Base-by-base conservation (phyloP, 805 yeast genomes). In the Priceomyces carsonii region DNA sequence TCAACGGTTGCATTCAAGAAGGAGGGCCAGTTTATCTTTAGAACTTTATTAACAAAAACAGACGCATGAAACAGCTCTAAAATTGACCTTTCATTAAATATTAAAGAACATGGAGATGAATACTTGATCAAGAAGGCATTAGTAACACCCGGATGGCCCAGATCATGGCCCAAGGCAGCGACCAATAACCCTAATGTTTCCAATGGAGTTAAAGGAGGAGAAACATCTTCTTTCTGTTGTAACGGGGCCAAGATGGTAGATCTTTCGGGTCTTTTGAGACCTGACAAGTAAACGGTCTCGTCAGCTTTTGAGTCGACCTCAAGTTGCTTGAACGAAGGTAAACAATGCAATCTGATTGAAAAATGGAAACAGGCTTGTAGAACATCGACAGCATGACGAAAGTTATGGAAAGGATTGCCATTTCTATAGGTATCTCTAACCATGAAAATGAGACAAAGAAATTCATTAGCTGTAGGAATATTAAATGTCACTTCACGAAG, bases 81-180 rank as follows among this genome's bases (percentile, higher is more conserved):
- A 2, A 85, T 83, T 6, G 91, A 82, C 35, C 76, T 63, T 44
- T 80, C 80, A 32, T 79, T 68, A 61, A 77, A 90, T 10, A 77
- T 50, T 36, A 61, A 55, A 2, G 91, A 77, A 16, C 88, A 69
- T 8, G 88, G 87, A 0, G 93, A 73, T 6, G 71, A 56, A 47
- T 77, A 56, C 39, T 75, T 67, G 16, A 69, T 63, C 56, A 91
- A 63, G 45, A 88, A 79, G 23, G 78, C 76, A 57, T 88, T 87
- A 9, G 95, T 88, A n/a, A 89, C 79, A 2, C 98, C 99, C 0
- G 98, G 98, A 59, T 93, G 99, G 15, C 96, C 95, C 20, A 86
- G 79, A 59, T 93, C 99, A 63, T 93, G 99, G 34, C 98, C 98
- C 27, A 90, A 63, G 1, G 96, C 93, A 0, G 96, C 85, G 8